Percentiles rank a stretch among this genome's conserved stretches.
Conservation (phyloP, 306 rosid genomes). For the Cicer judaicum region DNA sequence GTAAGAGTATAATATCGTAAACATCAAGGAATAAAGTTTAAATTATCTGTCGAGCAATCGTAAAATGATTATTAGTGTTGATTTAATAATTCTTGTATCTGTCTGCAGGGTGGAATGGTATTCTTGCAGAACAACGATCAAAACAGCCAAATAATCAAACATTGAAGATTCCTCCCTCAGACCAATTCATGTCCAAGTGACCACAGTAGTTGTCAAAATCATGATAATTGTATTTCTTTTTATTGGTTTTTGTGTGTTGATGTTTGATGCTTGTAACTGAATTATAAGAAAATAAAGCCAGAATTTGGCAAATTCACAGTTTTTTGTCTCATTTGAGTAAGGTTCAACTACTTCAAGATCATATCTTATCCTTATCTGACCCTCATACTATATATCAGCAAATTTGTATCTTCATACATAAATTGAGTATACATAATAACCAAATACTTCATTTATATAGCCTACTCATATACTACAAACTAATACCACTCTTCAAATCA, state of each 20-base stretch:
- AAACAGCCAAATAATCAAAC: conserved; percentile 44
- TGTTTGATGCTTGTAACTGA: conserved; percentile 32
- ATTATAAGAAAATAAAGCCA: conserved; percentile 27
- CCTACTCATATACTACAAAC: neutral
- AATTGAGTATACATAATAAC: neutral
- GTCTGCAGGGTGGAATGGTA: conserved; percentile 67
- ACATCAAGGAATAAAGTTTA: no score
- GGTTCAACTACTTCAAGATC: no score
- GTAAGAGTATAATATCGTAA: no score
- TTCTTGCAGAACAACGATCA: conserved; percentile 55
- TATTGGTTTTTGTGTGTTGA: conserved; percentile 4
- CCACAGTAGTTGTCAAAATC: neutral
- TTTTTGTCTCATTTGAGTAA: no score
- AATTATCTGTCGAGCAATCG: no score
- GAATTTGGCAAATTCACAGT: neutral
- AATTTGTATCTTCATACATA: conserved; percentile 4
- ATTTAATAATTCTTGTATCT: neutral
- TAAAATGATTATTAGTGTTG: no score
- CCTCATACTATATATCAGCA: neutral
- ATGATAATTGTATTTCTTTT: conserved; percentile 20
- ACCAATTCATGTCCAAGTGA: conserved; percentile 56
- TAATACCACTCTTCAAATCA: neutral
- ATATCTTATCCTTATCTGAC: no score
- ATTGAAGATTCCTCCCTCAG: conserved; percentile 51
- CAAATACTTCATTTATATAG: neutral